Percentiles rank a stretch among this genome's conserved stretches.
phyloP scores from a whole-genome alignment of 306 rosid genomes.

The Ammopiptanthus mongolicus region DNA sequence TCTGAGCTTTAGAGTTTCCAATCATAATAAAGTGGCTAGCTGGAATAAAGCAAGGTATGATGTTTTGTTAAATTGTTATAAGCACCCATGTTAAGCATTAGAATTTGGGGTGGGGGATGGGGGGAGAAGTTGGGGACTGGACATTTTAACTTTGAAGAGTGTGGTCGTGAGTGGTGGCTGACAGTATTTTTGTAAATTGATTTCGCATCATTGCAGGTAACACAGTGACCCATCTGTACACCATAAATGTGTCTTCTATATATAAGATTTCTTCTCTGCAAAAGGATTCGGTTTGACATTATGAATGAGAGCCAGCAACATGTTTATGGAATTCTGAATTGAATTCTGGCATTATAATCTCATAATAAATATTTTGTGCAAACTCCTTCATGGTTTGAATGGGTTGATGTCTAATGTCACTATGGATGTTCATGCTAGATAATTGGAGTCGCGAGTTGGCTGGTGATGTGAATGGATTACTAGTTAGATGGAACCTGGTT shows the following conservation, averaged over 20 bases:
- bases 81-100: neutral
- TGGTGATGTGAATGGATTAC: slow-evolving; percentile 11
- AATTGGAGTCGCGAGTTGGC: slow-evolving; percentile 29
- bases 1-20: slow-evolving; percentile 39
- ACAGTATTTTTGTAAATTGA: neutral
- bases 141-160: neutral
- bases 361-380: slow-evolving; percentile 21
- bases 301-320: slow-evolving; percentile 41
- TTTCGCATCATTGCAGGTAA: slow-evolving; percentile 60
- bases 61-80: neutral
- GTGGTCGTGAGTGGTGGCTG: neutral
- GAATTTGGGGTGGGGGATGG: neutral
- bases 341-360: slow-evolving; percentile 42
- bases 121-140: neutral
- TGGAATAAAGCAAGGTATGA: slow-evolving; percentile 83
- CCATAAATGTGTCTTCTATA: slow-evolving; percentile 38
- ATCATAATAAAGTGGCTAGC: slow-evolving; percentile 43
- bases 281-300: slow-evolving; percentile 49
- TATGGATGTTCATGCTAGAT: slow-evolving; percentile 23
- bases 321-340: slow-evolving; percentile 48
- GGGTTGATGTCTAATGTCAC: slow-evolving; percentile 30
- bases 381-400: slow-evolving; percentile 27
- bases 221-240: slow-evolving; percentile 35
- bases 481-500: slow-evolving; percentile 16
- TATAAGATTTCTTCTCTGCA: slow-evolving; percentile 33